Conservation (phyloP, 495 filamentous ascomycete species). For the Xylaria nigripes region DNA sequence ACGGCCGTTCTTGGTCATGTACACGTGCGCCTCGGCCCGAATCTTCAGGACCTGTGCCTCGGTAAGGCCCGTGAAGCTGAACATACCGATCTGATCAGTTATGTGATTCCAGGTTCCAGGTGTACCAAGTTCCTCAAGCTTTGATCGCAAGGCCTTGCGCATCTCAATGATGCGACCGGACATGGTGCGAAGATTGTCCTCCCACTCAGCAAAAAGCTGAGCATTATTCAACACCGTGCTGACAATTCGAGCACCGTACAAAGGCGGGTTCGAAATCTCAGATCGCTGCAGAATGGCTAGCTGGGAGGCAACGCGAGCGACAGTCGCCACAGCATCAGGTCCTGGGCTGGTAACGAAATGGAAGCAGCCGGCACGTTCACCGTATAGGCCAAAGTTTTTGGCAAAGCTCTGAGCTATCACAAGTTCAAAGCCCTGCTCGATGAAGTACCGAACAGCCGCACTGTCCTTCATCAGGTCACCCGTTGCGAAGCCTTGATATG, state of each 20-base stretch:
- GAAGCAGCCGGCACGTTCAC: constrained; percentile 92
- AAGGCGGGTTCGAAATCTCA: constrained; percentile 93
- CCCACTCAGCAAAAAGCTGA: constrained; percentile 83
- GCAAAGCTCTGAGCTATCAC: constrained; percentile 94
- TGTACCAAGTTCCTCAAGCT: constrained; percentile 73
- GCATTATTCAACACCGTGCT: constrained; percentile 74
- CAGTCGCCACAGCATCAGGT: constrained; percentile 52
- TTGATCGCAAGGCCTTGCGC: constrained; percentile 63
- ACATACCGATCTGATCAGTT: constrained; percentile 99
- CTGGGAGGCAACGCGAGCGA: constrained; percentile 69
- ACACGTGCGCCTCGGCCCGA: constrained; percentile 75
- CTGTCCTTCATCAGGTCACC: constrained; percentile 79
- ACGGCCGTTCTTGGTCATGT: constrained; percentile 98
- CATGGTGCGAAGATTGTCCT: constrained; percentile 88
- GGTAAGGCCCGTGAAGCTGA: constrained; percentile 86
- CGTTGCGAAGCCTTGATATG: constrained; percentile 97
- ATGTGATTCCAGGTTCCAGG: constrained; percentile 95
- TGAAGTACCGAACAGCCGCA: constrained; percentile 86
- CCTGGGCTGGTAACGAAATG: constrained; percentile 79
- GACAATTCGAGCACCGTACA: constrained; percentile 88
- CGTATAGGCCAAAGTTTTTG: constrained; percentile 98
- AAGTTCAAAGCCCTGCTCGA: constrained; percentile 91
- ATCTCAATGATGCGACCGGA: constrained; percentile 86
- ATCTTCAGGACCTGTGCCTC: constrained; percentile 81
- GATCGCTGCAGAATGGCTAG: constrained; percentile 90